These are phyloP conservation scores for Tetraselmis striata DNA, from an alignment of 139 green algal genomes.

Conservation along the genomic window DNA sequence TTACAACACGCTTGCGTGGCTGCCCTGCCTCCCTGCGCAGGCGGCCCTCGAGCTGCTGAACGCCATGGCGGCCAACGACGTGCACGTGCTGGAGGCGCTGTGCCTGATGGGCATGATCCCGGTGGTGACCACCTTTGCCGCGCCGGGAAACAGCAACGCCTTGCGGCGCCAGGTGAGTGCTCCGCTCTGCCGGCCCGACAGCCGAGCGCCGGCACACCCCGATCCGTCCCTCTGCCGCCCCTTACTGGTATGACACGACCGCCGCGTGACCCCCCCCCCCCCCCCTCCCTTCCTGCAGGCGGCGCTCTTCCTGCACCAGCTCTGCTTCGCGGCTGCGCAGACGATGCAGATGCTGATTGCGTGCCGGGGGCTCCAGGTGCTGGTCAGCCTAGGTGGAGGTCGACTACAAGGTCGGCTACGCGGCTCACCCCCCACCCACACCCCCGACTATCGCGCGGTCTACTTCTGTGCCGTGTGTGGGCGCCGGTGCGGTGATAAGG, in stretches of 20 bases:
- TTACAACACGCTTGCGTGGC: too few relatives aligned
- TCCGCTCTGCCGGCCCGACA: not conserved
- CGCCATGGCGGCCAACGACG: conserved; percentile 36
- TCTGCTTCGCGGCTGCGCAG: conserved; percentile 38
- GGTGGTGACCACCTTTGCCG: conserved; percentile 33
- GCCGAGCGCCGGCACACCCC: too few relatives aligned
- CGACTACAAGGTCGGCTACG: conserved; percentile 23
- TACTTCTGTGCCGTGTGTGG: too few relatives aligned
- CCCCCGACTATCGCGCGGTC: too few relatives aligned
- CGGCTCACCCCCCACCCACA: too few relatives aligned
- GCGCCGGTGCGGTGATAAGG: too few relatives aligned
- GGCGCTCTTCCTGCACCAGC: conserved; percentile 50
- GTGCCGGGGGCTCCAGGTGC: conserved; percentile 50
- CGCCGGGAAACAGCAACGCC: not conserved
- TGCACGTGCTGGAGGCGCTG: conserved; percentile 37
- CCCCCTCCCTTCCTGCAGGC: conserved; percentile 46
- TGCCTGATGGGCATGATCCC: conserved; percentile 73
- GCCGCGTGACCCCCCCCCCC: too few relatives aligned
- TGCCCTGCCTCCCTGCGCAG: conserved; percentile 13
- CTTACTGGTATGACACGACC: too few relatives aligned
- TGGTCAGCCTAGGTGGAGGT: conserved; percentile 43
- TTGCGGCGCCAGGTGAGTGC: conserved; percentile 17
- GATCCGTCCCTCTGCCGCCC: too few relatives aligned
- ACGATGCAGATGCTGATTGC: conserved; percentile 66
- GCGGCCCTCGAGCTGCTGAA: conserved; percentile 52